Conservation (phyloP, 2,329 filamentous ascomycete genomes). For the Fusarium coffeatum region DNA sequence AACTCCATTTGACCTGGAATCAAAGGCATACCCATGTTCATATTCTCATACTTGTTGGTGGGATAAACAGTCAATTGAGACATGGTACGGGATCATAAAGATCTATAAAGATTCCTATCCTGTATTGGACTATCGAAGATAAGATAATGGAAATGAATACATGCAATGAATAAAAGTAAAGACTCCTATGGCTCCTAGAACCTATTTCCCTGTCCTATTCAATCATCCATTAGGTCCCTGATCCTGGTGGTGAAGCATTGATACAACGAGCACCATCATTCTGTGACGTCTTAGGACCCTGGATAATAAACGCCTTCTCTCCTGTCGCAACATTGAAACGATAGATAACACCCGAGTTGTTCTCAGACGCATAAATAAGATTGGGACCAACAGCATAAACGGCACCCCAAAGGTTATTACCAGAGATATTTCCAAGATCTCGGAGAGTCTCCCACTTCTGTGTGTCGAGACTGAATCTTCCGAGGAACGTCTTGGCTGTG, state of each 20-base stretch:
- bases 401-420: slow-evolving; percentile 13
- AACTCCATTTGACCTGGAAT: too few relatives aligned
- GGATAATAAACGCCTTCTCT: background rate
- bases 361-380: slow-evolving; percentile 18
- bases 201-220: too few relatives aligned
- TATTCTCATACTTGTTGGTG: too few relatives aligned
- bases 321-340: slow-evolving; percentile 12
- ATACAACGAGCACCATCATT: slow-evolving; percentile 25
- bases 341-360: slow-evolving; percentile 14
- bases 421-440: background rate
- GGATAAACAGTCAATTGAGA: too few relatives aligned
- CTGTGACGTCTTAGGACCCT: slow-evolving; percentile 11
- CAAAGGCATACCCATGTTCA: too few relatives aligned
- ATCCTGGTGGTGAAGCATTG: slow-evolving; percentile 16
- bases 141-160: background rate
- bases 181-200: too few relatives aligned
- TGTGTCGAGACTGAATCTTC: slow-evolving; percentile 9
- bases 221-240: background rate
- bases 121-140: background rate
- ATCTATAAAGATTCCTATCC: too few relatives aligned
- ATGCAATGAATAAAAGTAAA: background rate
- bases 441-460: background rate
- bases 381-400: slow-evolving; percentile 7
- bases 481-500: background rate
- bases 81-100: too few relatives aligned